Conservation (phyloP, 2,329 filamentous ascomycete species). For the Colletotrichum tabaci region DNA sequence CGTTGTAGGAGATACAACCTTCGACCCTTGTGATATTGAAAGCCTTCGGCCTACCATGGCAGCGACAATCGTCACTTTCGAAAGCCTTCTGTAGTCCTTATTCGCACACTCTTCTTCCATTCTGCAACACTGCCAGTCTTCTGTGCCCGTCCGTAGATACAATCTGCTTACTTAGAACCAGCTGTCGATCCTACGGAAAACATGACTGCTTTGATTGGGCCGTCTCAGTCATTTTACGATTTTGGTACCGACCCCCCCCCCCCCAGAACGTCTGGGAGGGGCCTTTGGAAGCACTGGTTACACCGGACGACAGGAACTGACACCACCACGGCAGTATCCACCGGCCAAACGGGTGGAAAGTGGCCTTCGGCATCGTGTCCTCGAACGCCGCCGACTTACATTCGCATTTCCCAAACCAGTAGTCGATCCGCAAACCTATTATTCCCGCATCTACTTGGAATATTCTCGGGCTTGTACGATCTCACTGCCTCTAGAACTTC, state of each 20-base stretch:
- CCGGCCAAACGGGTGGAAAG: conserved; percentile 34
- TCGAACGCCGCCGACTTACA: conserved; percentile 20
- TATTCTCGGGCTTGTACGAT: conserved; percentile 30
- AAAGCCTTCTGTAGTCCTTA: not conserved
- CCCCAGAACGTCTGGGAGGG: conserved; percentile 17
- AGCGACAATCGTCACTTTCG: not conserved
- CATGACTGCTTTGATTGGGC: conserved; percentile 2
- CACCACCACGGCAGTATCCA: conserved; percentile 12
- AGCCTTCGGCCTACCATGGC: not conserved
- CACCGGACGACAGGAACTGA: conserved; percentile 29
- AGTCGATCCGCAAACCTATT: conserved; percentile 10
- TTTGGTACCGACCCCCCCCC: conserved; percentile 17
- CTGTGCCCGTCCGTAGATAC: not conserved
- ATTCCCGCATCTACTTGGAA: conserved; percentile 29
- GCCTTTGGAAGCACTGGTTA: conserved; percentile 8
- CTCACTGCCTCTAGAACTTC: conserved; percentile 22
- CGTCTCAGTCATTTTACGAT: conserved; percentile 19
- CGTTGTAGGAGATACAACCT: not conserved
- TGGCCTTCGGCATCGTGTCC: conserved; percentile 15
- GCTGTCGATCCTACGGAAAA: conserved; percentile 3
- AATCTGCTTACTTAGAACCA: too few relatives aligned
- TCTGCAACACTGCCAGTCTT: not conserved
- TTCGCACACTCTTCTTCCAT: not conserved
- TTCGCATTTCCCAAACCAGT: not conserved
- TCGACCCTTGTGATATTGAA: not conserved